phyloP scores from a whole-genome alignment of 2,329 filamentous ascomycete genomes.

The Apiospora saccharicola region DNA sequence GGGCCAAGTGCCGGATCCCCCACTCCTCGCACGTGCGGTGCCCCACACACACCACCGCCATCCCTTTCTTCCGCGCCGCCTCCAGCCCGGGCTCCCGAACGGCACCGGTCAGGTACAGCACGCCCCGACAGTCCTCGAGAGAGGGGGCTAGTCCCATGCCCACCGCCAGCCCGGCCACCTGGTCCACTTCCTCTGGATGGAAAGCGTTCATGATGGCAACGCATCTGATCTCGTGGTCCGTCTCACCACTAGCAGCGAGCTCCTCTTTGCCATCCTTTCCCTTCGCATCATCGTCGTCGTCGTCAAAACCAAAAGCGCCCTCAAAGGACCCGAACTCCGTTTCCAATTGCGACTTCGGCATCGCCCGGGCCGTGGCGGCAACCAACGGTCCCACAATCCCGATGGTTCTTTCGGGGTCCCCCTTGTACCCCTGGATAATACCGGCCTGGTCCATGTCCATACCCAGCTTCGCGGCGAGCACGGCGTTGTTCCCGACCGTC shows the following conservation, averaged over 20 bases:
- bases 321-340: slow-evolving; percentile 27
- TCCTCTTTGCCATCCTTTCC: neutral
- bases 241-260: neutral
- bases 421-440: slow-evolving; percentile 32
- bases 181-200: slow-evolving; percentile 31
- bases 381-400: slow-evolving; percentile 29
- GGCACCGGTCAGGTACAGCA: slow-evolving; percentile 32
- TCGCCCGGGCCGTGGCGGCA: neutral
- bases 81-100: slow-evolving; percentile 29
- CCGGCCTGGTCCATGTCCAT: slow-evolving; percentile 20
- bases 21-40: slow-evolving; percentile 32
- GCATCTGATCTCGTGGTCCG: neutral
- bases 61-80: slow-evolving; percentile 26
- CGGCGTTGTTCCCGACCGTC: slow-evolving; percentile 31
- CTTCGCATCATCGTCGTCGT: neutral
- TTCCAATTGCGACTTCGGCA: neutral
- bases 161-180: slow-evolving; percentile 23
- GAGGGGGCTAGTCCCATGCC: slow-evolving; percentile 4
- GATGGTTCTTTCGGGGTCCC: slow-evolving; percentile 30
- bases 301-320: slow-evolving; percentile 25
- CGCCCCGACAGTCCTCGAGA: neutral
- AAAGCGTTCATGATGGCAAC: slow-evolving; percentile 35
- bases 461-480: slow-evolving; percentile 27
- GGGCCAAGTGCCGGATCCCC: slow-evolving; percentile 30
- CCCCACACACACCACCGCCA: slow-evolving; percentile 32